Percentiles rank a stretch among this genome's conserved stretches.
Evolutionary conservation across 371 early-diverging fungal species (phyloP).

Genomic region (Rhizopus microsporus): DNA sequence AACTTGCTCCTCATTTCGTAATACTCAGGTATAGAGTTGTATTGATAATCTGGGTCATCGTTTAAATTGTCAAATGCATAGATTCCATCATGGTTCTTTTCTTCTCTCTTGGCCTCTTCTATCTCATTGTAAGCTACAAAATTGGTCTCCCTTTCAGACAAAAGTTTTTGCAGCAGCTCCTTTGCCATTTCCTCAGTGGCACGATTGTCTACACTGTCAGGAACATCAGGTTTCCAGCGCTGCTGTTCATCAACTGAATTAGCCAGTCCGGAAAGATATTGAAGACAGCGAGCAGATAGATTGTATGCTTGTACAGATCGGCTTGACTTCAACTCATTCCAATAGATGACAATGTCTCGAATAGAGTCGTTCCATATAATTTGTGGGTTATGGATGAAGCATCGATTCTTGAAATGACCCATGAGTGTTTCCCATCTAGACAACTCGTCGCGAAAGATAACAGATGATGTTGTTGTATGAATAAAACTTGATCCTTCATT

Average conservation of each 20-base stretch:
- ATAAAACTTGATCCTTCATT: conserved; percentile 3
- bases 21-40: conserved; percentile 40
- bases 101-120: conserved; percentile 23
- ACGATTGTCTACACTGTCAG: conserved; percentile 14
- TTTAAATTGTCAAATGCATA: conserved; percentile 4
- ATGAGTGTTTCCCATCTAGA: conserved; percentile 26
- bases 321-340: conserved; percentile 16
- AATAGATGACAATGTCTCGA: conserved; percentile 24
- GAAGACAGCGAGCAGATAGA: conserved; percentile 29
- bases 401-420: conserved; percentile 28
- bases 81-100: conserved; percentile 6
- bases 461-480: conserved; percentile 6
- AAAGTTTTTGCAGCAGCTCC: conserved; percentile 53
- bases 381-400: conserved; percentile 33
- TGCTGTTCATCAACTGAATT: conserved; percentile 25
- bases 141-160: conserved; percentile 46
- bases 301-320: conserved; percentile 23
- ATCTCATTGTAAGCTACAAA: conserved; percentile 55
- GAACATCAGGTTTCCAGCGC: conserved; percentile 24
- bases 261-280: conserved; percentile 33
- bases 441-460: background rate
- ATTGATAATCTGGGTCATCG: conserved; percentile 36
- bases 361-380: conserved; percentile 37
- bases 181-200: conserved; percentile 31
- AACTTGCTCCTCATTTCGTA: conserved; percentile 51